Evolutionary conservation across 345 rosid species (phyloP).

Genomic region (Citrus trifoliata): DNA sequence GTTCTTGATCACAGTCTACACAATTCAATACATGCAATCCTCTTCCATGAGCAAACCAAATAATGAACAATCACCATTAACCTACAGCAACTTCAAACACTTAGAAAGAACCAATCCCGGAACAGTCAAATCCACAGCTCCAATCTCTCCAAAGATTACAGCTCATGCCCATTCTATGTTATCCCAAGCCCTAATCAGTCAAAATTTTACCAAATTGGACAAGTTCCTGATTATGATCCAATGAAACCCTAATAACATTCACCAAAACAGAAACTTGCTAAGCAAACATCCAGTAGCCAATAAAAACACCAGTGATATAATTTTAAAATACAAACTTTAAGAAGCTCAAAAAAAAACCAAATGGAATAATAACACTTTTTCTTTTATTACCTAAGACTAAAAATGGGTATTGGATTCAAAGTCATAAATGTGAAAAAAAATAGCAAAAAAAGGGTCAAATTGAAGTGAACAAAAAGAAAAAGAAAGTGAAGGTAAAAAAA

Average conservation of each 20-base stretch:
- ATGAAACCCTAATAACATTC: conserved; percentile 32
- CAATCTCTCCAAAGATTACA: conserved; percentile 17
- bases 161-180: conserved; percentile 12
- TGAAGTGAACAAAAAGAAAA: background rate
- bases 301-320: background rate
- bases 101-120: conserved; percentile 11
- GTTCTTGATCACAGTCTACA: conserved; percentile 12
- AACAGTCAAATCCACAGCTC: conserved; percentile 18
- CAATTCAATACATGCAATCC: conserved; percentile 32
- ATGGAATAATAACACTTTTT: conserved; percentile 4
- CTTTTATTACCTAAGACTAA: conserved; percentile 12
- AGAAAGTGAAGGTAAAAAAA: background rate
- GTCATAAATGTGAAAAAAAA: conserved; percentile 2
- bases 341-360: background rate
- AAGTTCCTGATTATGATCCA: conserved; percentile 26
- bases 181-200: conserved; percentile 18
- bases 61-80: conserved; percentile 17
- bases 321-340: too few relatives aligned
- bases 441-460: background rate
- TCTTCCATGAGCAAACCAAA: conserved; percentile 41
- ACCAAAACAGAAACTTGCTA: conserved; percentile 17
- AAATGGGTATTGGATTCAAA: conserved; percentile 39
- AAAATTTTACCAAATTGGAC: conserved; percentile 21
- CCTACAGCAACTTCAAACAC: conserved; percentile 20
- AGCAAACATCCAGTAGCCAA: conserved; percentile 21